These are phyloP conservation scores for Alternaria sp. DNA, from an alignment of 2,329 filamentous ascomycete genomes.

Conservation along the genomic window DNA sequence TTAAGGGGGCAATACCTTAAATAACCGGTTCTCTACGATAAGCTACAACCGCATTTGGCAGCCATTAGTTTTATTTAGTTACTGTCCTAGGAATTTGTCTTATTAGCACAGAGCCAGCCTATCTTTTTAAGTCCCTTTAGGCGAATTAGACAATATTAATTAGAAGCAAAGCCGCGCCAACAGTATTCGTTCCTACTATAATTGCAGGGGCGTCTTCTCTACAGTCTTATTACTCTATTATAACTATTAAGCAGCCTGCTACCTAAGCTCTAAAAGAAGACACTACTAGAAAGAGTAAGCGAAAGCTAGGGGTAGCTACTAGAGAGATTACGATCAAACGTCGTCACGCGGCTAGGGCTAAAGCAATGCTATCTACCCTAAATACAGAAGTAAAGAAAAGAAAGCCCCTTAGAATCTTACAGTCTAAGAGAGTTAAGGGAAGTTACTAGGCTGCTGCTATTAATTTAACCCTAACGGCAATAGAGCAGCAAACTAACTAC, in stretches of 20 bases:
- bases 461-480: background rate
- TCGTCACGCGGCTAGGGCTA: too few relatives aligned
- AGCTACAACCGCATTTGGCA: slow-evolving; percentile 17
- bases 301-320: slow-evolving; percentile 13
- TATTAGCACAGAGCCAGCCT: slow-evolving; percentile 16
- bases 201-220: slow-evolving; percentile 14
- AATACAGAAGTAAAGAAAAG: slow-evolving; percentile 1
- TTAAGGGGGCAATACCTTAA: slow-evolving; percentile 15
- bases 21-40: slow-evolving; percentile 15
- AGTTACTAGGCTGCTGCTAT: background rate
- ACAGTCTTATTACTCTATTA: slow-evolving; percentile 10
- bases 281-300: slow-evolving; percentile 12
- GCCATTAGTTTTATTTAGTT: slow-evolving; percentile 10
- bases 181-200: slow-evolving; percentile 10
- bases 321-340: too few relatives aligned
- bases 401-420: background rate
- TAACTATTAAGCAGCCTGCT: slow-evolving; percentile 3
- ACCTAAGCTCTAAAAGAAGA: slow-evolving; percentile 13
- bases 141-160: slow-evolving; percentile 16
- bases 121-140: slow-evolving; percentile 15
- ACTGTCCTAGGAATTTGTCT: slow-evolving; percentile 20
- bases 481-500: background rate
- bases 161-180: slow-evolving; percentile 11
- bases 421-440: background rate
- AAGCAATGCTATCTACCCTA: background rate